Percentiles rank a stretch among this genome's conserved stretches.
Evolutionary conservation across 1,139 yeast genomes (phyloP).

Genomic region (Suhomyces panamericanus): DNA sequence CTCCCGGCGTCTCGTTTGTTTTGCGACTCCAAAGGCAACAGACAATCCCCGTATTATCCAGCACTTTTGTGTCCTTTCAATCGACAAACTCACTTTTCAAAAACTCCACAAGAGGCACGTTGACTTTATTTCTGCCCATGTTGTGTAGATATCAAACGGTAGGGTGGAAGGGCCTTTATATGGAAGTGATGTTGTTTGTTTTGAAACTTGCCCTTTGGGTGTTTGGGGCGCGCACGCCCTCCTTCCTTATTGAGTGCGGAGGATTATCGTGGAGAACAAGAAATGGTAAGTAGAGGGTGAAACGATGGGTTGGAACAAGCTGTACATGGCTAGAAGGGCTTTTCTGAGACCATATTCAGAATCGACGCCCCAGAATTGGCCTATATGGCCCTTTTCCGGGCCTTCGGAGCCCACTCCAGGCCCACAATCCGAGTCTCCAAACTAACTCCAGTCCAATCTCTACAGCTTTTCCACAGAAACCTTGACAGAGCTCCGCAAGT

Average conservation of each 20-base stretch:
- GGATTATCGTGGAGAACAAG: conserved; percentile 1
- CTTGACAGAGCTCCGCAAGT: conserved; percentile 59
- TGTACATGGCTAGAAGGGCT: neutral
- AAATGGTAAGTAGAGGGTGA: conserved; percentile 5
- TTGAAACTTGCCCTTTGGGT: conserved; percentile 14
- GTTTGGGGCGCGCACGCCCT: conserved; percentile 13
- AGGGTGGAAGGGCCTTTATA: conserved; percentile 10
- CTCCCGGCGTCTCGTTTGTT: neutral
- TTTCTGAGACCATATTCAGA: neutral
- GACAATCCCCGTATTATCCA: no score
- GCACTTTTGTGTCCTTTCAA: neutral
- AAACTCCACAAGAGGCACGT: conserved; percentile 45
- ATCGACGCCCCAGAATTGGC: neutral
- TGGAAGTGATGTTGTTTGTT: conserved; percentile 12
- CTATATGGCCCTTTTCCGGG: neutral
- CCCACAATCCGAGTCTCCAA: neutral
- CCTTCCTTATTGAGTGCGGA: conserved; percentile 2
- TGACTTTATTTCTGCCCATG: conserved; percentile 25
- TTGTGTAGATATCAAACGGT: conserved; percentile 3
- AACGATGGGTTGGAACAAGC: neutral
- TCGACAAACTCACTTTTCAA: conserved; percentile 38
- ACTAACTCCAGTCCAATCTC: conserved; percentile 38
- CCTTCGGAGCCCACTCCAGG: neutral
- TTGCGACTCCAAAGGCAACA: neutral
- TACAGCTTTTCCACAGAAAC: conserved; percentile 71